A percentile compares a stretch with the other conserved stretches of the same genome.
phyloP scores from a whole-genome alignment of 495 filamentous ascomycete species.

The Aspergillus panamensis region DNA sequence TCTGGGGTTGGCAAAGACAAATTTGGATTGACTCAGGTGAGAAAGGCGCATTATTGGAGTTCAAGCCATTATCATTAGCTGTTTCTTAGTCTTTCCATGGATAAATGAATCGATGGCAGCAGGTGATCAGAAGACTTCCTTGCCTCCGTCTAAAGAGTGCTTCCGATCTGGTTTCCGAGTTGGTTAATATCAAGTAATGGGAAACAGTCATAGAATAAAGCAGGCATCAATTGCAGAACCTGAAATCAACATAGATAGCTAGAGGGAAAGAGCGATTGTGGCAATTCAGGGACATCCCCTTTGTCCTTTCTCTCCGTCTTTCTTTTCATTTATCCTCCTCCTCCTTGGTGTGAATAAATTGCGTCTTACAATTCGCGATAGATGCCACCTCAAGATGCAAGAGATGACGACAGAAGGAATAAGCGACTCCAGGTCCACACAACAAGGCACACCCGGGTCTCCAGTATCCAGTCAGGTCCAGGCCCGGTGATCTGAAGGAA shows the following conservation, averaged over 20 bases:
- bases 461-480: slow-evolving; percentile 6
- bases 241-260: too few relatives aligned
- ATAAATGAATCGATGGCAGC: not conserved
- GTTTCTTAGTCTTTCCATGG: not conserved
- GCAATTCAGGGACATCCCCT: not conserved
- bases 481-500: slow-evolving; percentile 11
- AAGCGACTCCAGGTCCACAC: not conserved
- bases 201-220: slow-evolving; percentile 20
- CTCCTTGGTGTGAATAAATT: not conserved
- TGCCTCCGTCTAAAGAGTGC: not conserved
- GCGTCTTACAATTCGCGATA: not conserved
- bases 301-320: not conserved
- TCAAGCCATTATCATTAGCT: not conserved
- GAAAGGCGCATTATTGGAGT: not conserved
- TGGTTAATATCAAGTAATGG: slow-evolving; percentile 25
- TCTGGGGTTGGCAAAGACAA: slow-evolving; percentile 16
- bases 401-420: slow-evolving; percentile 11
- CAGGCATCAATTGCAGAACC: not conserved
- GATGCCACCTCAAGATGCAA: not conserved
- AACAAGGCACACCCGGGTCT: not conserved
- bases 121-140: not conserved
- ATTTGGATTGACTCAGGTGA: not conserved
- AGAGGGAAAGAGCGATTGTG: too few relatives aligned
- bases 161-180: slow-evolving; percentile 16
- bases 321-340: not conserved